Evolutionary conservation across 2,329 filamentous ascomycete genomes (phyloP), one percentile per base, ranked within the genome.

Genomic region (Hypoxylon sp.): DNA sequence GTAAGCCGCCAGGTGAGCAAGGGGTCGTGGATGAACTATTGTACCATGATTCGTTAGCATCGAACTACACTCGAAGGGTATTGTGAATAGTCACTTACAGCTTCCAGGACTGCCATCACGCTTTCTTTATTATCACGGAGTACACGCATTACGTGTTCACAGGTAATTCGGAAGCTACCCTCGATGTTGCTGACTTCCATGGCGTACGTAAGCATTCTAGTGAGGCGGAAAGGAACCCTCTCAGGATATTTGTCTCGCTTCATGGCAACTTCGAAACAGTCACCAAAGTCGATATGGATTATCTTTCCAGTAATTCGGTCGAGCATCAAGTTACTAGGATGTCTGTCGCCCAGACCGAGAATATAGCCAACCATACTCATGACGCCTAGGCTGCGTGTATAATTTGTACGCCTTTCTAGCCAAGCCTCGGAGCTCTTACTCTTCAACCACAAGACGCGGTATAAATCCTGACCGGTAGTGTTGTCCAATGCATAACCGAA

Each of bases 281-380:
- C 96, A 74, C 96, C 97, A 76, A 99, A 99, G 84, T 99, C 96
- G 75, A 99, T 98, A 79, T 99, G 96, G 72, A 99, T 91, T 70
- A 99, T 96, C 84, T 97, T 97, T 78, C 96, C 96, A 0, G 95
- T 98, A 68, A 97, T 90, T 42, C 94, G 92, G 80, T 99, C 96
- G 44, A 99, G 91, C 92, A 99, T 97, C 76, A 99, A 84, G 80
- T 99, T 99, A 67, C 94, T 98, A 39, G 97, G 97, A 82, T 99
- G 96, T 52, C 97, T 91, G 82, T 99, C 96, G 60, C 96, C 96
- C 13, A 99, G 86, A 67, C 96, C 97, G 22, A 99, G 89, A 72
- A 99, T 98, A 80, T 99, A 99, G 71, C 96, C 96, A n/a, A 98
- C 96, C 94, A 99, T 99, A n/a, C 94, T 98, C 96, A 99, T 99